Evolutionary conservation across 495 filamentous ascomycete species (phyloP), one percentile per base, ranked within the genome.

Genomic region (Opeltia flavorubescens): DNA sequence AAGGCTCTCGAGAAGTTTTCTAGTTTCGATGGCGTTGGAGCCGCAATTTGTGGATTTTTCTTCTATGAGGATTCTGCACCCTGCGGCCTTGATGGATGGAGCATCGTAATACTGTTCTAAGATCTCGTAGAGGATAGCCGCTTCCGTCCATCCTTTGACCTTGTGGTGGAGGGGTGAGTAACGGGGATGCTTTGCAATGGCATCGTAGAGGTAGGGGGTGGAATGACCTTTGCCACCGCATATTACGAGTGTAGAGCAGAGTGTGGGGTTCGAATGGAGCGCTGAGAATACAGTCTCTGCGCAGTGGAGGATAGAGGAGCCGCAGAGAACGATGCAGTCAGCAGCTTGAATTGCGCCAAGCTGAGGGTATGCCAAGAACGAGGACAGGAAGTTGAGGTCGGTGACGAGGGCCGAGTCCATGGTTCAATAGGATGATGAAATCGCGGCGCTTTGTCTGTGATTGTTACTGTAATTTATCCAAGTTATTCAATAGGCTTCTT

Each of bases 171-270:
- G 47, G 4, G 24, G 29, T 0, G 48, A 43, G 42, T 59, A 67
- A 7, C 34, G 45, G 7, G 59, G 55, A 31, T 62, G 53, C 0
- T 41, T 26, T 18, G 48, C 50, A 1, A 67, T 55, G 3, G 63
- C 60, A 5, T 53, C 50, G n/a, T 63, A 63, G 4, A 67, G 52
- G 3, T 59, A 49, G 7, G 50, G 31, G 3, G 63, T 67, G 0
- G 64, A 66, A 44, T 66, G 64, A 15, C 63, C 63, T 9, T 63
- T 60, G 0, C 63, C 64, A 9, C 64, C 64, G 33, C 63, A 67
- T 3, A 67, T 47, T 4, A 67, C 57, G 17, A 67, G 51, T 9
- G 43, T 56, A 44, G 53, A 61, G 20, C 60, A 53, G 3, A 61
- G n/a, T n/a, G n/a, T 34, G 7, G 64, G 59, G 11, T 44, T 34